Evolutionary conservation across 306 rosid genomes (phyloP).

Genomic region (Castanospermum australe): DNA sequence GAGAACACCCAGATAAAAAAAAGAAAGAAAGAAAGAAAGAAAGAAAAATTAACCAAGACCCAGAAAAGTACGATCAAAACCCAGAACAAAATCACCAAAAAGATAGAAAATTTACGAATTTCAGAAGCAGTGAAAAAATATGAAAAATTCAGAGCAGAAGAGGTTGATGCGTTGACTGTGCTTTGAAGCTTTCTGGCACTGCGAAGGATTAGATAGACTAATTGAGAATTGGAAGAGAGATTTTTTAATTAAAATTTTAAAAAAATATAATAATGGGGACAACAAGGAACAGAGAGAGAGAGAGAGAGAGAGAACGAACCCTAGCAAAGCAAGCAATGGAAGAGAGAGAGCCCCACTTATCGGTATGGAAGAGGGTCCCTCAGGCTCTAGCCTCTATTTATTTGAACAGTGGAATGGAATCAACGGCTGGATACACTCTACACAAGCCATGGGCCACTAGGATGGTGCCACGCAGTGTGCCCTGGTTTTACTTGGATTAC

Average conservation of each 20-base stretch:
- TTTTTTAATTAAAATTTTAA: neutral
- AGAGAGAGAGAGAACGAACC: too few relatives aligned
- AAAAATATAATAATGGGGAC: neutral
- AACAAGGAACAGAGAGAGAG: constrained; percentile 11
- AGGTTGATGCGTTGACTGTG: constrained; percentile 36
- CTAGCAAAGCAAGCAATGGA: constrained; percentile 54
- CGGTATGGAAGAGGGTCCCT: constrained; percentile 58
- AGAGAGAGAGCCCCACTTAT: constrained; percentile 76
- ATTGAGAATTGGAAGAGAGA: constrained; percentile 30
- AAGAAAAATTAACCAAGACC: too few relatives aligned
- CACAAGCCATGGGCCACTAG: neutral
- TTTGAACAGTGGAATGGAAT: constrained; percentile 24
- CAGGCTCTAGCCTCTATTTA: constrained; percentile 20
- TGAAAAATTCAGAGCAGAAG: constrained; percentile 22
- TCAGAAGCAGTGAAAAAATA: neutral
- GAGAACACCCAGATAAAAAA: constrained; percentile 11
- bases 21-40: too few relatives aligned
- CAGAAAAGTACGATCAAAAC: neutral
- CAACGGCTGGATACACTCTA: constrained; percentile 32
- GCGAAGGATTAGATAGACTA: constrained; percentile 42
- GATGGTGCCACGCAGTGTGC: constrained; percentile 43
- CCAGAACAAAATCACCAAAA: neutral
- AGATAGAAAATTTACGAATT: neutral
- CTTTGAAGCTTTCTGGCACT: constrained; percentile 39
- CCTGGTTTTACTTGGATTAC: neutral